Percentiles rank a stretch among this genome's conserved stretches.
phyloP scores from a whole-genome alignment of 179 eudicot genomes.

The Pouteria campechiana region DNA sequence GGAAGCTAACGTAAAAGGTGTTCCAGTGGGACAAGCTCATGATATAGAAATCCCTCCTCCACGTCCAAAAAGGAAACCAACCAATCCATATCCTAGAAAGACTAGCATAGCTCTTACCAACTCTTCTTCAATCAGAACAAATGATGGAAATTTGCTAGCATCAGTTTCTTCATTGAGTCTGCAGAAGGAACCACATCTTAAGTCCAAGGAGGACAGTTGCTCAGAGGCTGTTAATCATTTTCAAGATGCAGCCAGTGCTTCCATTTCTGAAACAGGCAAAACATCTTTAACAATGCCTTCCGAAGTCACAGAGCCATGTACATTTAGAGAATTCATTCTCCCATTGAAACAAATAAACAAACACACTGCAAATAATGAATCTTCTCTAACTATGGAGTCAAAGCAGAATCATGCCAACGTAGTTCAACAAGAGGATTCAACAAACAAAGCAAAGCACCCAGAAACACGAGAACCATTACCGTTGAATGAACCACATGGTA shows the following conservation, averaged over 20 bases:
- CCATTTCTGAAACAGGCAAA: constrained; percentile 22
- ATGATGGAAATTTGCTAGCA: constrained; percentile 35
- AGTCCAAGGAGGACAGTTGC: constrained; percentile 33
- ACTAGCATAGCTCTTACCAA: no score
- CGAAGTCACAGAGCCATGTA: constrained; percentile 21
- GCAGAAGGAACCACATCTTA: constrained; percentile 41
- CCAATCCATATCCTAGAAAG: no score
- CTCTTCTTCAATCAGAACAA: no score
- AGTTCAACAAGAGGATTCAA: constrained; percentile 6
- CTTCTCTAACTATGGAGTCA: constrained; percentile 18
- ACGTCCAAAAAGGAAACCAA: no score
- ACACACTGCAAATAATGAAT: constrained; percentile 24
- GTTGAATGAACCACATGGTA: constrained; percentile 29
- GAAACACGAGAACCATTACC: constrained; percentile 11
- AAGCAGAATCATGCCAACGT: constrained; percentile 19
- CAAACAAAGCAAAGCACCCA: constrained; percentile 12
- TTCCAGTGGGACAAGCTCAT: no score
- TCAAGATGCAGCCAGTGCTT: constrained; percentile 33
- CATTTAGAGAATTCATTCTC: constrained; percentile 33
- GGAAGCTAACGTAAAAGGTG: no score
- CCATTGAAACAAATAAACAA: constrained; percentile 7
- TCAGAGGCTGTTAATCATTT: constrained; percentile 27
- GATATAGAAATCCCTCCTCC: no score
- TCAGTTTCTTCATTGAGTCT: constrained; percentile 29
- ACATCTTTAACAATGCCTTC: constrained; percentile 12